Conservation (phyloP, 352 stramenopile genomes). For the Globisporangium polare region DNA sequence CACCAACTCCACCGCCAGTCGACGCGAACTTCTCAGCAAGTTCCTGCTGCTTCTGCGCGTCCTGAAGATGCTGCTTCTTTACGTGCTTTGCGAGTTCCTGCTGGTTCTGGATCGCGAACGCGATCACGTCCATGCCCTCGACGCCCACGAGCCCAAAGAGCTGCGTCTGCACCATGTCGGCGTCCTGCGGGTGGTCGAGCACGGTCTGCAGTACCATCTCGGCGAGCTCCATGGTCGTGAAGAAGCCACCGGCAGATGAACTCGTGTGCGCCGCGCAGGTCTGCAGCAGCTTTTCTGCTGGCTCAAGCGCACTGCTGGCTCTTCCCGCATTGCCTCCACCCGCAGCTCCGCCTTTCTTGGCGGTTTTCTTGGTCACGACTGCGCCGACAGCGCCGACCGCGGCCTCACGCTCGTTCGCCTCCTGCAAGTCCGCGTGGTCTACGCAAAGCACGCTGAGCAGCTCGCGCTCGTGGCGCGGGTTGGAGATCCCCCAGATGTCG, state of each 20-base stretch:
- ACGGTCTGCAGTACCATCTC: slow-evolving; percentile 67
- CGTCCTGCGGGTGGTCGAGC: slow-evolving; percentile 41
- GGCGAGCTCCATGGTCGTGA: slow-evolving; percentile 60
- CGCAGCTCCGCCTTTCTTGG: slow-evolving; percentile 11
- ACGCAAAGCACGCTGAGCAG: slow-evolving; percentile 53
- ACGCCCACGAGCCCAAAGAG: slow-evolving; percentile 84
- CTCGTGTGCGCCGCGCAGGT: slow-evolving; percentile 33
- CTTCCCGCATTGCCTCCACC: background rate
- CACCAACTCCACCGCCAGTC: background rate
- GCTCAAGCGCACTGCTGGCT: slow-evolving; percentile 2
- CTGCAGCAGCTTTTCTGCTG: slow-evolving; percentile 37
- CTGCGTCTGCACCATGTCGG: slow-evolving; percentile 62
- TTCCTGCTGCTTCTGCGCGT: slow-evolving; percentile 41
- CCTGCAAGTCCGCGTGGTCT: slow-evolving; percentile 45
- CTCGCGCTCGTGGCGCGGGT: slow-evolving; percentile 23
- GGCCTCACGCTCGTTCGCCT: slow-evolving; percentile 50
- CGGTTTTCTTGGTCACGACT: slow-evolving; percentile 47
- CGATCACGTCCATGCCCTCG: slow-evolving; percentile 83
- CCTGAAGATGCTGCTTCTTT: slow-evolving; percentile 36
- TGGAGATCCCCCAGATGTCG: slow-evolving; percentile 25
- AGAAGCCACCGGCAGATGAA: slow-evolving; percentile 26
- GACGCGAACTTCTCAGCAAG: slow-evolving; percentile 20
- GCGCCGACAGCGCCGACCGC: slow-evolving; percentile 37
- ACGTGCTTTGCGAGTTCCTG: slow-evolving; percentile 24
- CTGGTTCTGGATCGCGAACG: slow-evolving; percentile 63